phyloP scores from a whole-genome alignment of 345 rosid genomes.

The Melaleuca alternifolia region DNA sequence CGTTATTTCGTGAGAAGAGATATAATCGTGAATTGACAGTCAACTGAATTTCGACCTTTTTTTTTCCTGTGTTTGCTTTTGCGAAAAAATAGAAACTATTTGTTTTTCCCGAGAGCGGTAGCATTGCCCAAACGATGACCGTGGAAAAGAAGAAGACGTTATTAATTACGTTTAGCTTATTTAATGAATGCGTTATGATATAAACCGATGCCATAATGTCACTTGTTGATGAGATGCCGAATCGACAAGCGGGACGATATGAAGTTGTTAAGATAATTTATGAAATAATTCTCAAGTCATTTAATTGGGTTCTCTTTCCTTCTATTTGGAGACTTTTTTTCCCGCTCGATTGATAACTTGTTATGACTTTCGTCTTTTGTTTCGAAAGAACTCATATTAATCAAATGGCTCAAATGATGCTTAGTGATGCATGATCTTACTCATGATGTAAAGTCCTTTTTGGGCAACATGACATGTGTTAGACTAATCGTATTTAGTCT shows the following conservation, averaged over 20 bases:
- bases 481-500: not conserved
- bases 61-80: rapidly evolving
- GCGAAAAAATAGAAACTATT: not conserved
- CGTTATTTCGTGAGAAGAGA: not conserved
- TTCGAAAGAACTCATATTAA: rapidly evolving
- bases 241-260: no score
- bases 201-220: not conserved
- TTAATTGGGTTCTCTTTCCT: not conserved
- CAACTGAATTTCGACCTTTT: not conserved
- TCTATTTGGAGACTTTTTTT: not conserved
- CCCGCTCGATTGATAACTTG: not conserved
- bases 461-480: not conserved
- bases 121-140: rapidly evolving
- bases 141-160: not conserved
- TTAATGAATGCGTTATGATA: not conserved
- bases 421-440: not conserved
- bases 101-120: rapidly evolving
- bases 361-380: not conserved
- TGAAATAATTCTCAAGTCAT: not conserved
- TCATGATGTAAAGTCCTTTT: not conserved
- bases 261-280: not conserved
- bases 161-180: not conserved
- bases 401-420: not conserved
- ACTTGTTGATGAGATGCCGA: not conserved
- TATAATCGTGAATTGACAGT: not conserved